Conservation (phyloP, 345 rosid species). For the Acer yangbiense region DNA sequence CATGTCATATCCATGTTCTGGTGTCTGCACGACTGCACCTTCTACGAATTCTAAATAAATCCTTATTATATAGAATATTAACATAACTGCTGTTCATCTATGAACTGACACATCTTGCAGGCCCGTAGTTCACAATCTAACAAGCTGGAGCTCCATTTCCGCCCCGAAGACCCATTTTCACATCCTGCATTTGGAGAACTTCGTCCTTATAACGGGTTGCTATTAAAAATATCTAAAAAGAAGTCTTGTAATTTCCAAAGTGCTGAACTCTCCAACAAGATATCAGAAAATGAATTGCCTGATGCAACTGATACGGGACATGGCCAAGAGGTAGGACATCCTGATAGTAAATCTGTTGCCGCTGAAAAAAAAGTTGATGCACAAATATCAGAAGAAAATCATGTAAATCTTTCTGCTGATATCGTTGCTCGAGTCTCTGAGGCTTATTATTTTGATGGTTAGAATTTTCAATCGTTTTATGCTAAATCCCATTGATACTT, state of each 20-base stretch:
- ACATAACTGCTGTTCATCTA: conserved; percentile 3
- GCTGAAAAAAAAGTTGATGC: conserved; percentile 30
- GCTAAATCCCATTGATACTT: conserved; percentile 1
- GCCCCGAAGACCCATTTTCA: conserved; percentile 89
- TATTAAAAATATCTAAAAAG: conserved; percentile 59
- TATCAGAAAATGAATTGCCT: conserved; percentile 16
- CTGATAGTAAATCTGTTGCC: conserved; percentile 16
- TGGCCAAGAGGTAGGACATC: conserved; percentile 15
- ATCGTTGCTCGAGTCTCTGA: conserved; percentile 70
- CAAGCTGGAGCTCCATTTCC: conserved; percentile 77
- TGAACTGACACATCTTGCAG: conserved; percentile 32
- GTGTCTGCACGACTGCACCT: background rate
- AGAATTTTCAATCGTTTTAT: conserved; percentile 9
- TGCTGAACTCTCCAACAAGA: conserved; percentile 20
- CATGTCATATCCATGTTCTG: background rate
- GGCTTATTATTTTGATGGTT: conserved; percentile 77
- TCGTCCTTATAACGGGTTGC: conserved; percentile 51
- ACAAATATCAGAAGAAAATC: conserved; percentile 30
- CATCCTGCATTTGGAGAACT: conserved; percentile 78
- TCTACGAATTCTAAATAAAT: background rate
- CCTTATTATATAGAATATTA: background rate
- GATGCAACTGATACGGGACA: conserved; percentile 17
- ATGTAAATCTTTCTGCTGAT: conserved; percentile 56
- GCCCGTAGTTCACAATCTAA: conserved; percentile 58
- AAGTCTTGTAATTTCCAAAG: conserved; percentile 26